Percentiles rank a stretch among this genome's conserved stretches.
Conservation (phyloP, 306 rosid species). For the Astragalus membranaceus region DNA sequence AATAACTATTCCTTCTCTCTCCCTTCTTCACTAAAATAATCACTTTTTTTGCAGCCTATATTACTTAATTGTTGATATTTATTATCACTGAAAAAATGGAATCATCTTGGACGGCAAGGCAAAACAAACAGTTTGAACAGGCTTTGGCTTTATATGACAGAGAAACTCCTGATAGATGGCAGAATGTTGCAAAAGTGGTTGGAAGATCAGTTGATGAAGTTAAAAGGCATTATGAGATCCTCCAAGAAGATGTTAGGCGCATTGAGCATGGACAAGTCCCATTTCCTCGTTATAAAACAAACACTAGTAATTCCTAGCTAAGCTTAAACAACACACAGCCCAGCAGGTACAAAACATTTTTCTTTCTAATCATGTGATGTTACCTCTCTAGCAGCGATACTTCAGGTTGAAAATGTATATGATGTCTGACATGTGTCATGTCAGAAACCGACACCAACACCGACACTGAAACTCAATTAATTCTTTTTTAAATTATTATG, state of each 20-base stretch:
- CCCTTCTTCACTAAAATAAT: neutral
- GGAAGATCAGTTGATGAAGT: constrained; percentile 74
- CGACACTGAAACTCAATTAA: too few species aligned
- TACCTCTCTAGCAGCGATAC: too few species aligned
- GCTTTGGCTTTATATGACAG: constrained; percentile 64
- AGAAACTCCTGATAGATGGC: constrained; percentile 80
- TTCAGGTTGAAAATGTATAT: too few species aligned
- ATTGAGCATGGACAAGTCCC: constrained; percentile 69
- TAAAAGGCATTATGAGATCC: constrained; percentile 67
- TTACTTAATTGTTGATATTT: too few species aligned
- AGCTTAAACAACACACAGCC: neutral
- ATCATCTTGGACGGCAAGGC: constrained; percentile 62
- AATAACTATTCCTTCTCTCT: neutral
- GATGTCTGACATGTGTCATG: too few species aligned
- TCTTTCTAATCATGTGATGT: neutral
- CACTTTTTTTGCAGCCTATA: neutral
- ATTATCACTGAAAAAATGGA: constrained; percentile 31
- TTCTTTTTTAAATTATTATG: too few species aligned
- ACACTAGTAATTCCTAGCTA: constrained; percentile 6
- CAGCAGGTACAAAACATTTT: neutral
- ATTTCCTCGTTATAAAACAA: constrained; percentile 50
- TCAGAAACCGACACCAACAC: too few species aligned
- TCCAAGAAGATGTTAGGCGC: constrained; percentile 56
- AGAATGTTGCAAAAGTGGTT: constrained; percentile 60
- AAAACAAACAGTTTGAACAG: constrained; percentile 62